Percentiles rank a stretch among this genome's conserved stretches.
Evolutionary conservation across 495 filamentous ascomycete genomes (phyloP).

Genomic region (Chlorociboria aeruginascens): DNA sequence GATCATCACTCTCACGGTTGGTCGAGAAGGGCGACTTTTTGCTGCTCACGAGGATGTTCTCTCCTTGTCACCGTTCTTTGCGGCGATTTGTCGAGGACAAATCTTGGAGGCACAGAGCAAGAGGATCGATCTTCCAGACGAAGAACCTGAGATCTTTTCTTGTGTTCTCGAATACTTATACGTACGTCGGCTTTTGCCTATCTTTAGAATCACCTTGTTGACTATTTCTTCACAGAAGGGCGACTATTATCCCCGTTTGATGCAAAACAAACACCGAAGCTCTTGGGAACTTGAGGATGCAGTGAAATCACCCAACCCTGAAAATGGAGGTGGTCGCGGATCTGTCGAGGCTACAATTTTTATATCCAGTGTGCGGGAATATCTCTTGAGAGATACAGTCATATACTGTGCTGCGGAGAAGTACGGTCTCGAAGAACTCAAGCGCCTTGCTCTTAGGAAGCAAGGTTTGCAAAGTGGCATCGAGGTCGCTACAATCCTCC

Average conservation of each 20-base stretch:
- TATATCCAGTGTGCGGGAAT: conserved; percentile 47
- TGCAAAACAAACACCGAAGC: conserved; percentile 55
- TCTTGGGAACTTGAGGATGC: conserved; percentile 59
- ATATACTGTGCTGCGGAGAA: conserved; percentile 82
- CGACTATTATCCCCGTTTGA: conserved; percentile 73
- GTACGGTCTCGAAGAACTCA: conserved; percentile 70
- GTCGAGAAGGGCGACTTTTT: conserved; percentile 70
- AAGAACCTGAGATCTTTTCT: conserved; percentile 83
- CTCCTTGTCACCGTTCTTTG: conserved; percentile 65
- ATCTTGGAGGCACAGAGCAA: conserved; percentile 53
- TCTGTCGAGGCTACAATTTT: conserved; percentile 54
- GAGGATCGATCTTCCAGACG: conserved; percentile 67
- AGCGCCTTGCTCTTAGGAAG: conserved; percentile 72
- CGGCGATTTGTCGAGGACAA: conserved; percentile 42
- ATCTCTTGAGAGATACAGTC: conserved; percentile 76
- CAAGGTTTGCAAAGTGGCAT: conserved; percentile 64
- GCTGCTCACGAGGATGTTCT: conserved; percentile 85
- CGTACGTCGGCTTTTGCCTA: conserved; percentile 15
- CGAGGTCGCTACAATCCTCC: conserved; percentile 70
- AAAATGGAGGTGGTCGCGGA: conserved; percentile 22
- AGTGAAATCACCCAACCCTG: conserved; percentile 23
- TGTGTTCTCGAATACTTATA: conserved; percentile 86
- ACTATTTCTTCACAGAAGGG: conserved; percentile 37
- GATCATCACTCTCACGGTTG: conserved; percentile 71
- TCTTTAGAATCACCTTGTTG: background rate